These are phyloP conservation scores for Porodaedalea pini DNA, from an alignment of 1,284 basidiomycete genomes.

Conservation along the genomic window DNA sequence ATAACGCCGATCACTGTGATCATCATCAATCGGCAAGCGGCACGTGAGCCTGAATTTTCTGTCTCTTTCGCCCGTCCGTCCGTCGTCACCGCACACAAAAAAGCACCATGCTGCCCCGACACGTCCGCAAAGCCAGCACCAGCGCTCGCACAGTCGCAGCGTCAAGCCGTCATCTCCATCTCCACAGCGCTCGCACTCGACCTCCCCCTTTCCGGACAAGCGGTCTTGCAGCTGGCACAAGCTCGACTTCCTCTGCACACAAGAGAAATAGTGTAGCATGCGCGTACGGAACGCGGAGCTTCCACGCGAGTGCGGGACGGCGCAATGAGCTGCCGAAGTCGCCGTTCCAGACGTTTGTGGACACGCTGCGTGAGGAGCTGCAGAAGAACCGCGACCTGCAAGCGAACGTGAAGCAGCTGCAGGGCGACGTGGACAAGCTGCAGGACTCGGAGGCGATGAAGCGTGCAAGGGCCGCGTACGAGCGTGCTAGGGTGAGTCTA, in stretches of 20 bases:
- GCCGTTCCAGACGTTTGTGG: conserved; percentile 95
- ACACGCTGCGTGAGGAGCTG: conserved; percentile 89
- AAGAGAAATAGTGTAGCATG: background rate
- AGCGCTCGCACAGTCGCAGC: background rate
- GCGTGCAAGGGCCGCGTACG: conserved; percentile 85
- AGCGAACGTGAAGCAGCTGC: conserved; percentile 94
- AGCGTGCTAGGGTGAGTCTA: conserved; percentile 80
- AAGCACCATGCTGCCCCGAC: conserved; percentile 16
- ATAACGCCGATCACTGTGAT: too few relatives aligned
- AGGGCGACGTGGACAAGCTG: conserved; percentile 95
- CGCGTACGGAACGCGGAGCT: conserved; percentile 28
- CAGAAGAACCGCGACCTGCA: conserved; percentile 92
- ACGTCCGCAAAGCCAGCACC: conserved; percentile 11
- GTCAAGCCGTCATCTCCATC: background rate
- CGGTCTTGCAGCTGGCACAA: background rate
- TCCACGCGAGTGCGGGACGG: conserved; percentile 64
- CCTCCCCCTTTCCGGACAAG: background rate
- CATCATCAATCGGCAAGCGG: too few relatives aligned
- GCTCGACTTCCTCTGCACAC: background rate
- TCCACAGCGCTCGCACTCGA: background rate
- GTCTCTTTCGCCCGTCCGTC: background rate
- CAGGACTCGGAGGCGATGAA: conserved; percentile 98
- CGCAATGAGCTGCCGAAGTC: conserved; percentile 76
- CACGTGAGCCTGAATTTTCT: background rate
- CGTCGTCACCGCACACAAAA: background rate